Evolutionary conservation across 2,329 filamentous ascomycete genomes (phyloP).

Genomic region (Neurospora sp.): DNA sequence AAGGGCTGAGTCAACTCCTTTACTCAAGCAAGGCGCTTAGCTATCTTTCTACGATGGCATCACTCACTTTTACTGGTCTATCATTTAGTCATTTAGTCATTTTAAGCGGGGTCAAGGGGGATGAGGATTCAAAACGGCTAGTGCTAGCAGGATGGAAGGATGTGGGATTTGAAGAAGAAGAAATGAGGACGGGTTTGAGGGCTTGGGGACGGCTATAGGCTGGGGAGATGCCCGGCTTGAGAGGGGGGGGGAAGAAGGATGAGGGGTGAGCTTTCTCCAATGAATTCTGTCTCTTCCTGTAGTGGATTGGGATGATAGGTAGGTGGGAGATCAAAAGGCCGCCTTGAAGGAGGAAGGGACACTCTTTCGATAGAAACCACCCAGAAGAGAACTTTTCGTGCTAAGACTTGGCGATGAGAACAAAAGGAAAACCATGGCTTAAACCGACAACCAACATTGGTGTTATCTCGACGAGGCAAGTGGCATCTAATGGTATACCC

Average conservation of each 20-base stretch:
- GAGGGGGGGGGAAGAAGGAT: background rate
- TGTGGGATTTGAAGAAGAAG: background rate
- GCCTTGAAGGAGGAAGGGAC: background rate
- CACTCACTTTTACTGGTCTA: background rate
- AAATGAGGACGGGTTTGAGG: background rate
- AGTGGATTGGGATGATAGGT: no score
- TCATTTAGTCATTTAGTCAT: background rate
- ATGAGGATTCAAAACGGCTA: background rate
- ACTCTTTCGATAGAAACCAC: background rate
- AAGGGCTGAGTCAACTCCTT: background rate
- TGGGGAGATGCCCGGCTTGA: background rate
- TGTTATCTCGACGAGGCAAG: background rate
- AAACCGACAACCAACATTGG: background rate
- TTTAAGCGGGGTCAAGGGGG: background rate
- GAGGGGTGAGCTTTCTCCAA: background rate
- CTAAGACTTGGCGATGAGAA: no score
- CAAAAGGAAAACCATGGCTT: background rate
- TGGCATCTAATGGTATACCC: background rate
- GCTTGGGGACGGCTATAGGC: background rate
- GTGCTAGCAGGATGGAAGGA: background rate
- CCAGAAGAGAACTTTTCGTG: no score
- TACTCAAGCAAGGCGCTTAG: background rate
- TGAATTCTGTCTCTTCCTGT: background rate
- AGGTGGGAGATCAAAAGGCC: no score
- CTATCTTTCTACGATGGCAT: background rate